Evolutionary conservation across 1,284 basidiomycete species (phyloP).

Genomic region (Clitocybe nebularis): DNA sequence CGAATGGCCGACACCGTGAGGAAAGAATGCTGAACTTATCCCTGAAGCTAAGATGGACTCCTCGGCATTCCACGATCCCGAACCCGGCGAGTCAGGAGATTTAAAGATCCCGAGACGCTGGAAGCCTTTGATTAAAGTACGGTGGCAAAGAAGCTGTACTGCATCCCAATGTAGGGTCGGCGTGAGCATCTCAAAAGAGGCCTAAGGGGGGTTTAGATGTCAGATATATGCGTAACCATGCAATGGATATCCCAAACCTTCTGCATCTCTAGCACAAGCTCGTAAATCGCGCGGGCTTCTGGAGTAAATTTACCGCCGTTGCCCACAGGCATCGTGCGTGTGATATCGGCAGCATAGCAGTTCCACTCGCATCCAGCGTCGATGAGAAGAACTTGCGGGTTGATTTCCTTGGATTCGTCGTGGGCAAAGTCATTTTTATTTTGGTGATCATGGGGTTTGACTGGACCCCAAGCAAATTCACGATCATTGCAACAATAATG

Average conservation of each 20-base stretch:
- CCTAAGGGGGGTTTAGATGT: constrained; percentile 30
- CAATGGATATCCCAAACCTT: constrained; percentile 40
- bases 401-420: constrained; percentile 36
- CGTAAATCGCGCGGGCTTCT: constrained; percentile 77
- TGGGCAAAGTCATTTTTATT: constrained; percentile 47
- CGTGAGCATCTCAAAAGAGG: constrained; percentile 63
- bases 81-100: constrained; percentile 39
- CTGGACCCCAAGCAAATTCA: constrained; percentile 76
- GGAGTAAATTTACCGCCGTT: constrained; percentile 85
- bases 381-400: constrained; percentile 82
- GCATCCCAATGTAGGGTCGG: constrained; percentile 84
- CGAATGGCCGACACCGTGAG: constrained; percentile 87
- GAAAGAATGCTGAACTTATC: constrained; percentile 82
- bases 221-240: neutral
- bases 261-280: constrained; percentile 87
- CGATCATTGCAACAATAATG: constrained; percentile 89
- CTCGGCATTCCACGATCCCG: constrained; percentile 54
- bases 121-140: constrained; percentile 74
- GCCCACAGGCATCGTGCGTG: constrained; percentile 82
- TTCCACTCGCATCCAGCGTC: constrained; percentile 91
- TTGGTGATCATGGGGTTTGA: constrained; percentile 49
- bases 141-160: constrained; percentile 79
- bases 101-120: constrained; percentile 84
- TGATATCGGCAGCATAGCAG: constrained; percentile 80
- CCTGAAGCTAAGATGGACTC: constrained; percentile 74